phyloP scores from a whole-genome alignment of 805 yeast species.

The Yamadazyma tumulicola region DNA sequence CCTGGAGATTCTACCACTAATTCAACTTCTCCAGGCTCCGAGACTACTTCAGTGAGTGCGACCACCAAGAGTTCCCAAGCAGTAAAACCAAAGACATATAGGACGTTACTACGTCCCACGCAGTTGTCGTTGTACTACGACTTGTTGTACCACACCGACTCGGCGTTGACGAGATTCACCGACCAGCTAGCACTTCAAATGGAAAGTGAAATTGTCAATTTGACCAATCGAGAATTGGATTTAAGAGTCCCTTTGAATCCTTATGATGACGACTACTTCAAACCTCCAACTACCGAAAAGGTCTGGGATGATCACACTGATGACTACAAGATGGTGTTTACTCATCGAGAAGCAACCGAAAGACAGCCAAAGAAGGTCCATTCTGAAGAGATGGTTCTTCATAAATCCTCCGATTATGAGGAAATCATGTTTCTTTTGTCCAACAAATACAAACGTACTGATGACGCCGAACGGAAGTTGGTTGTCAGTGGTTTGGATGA shows the following conservation, averaged over 20 bases:
- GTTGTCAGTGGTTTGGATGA: slow-evolving; percentile 32
- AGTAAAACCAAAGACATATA: slow-evolving; percentile 63
- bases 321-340: slow-evolving; percentile 26
- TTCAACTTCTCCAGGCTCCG: not conserved
- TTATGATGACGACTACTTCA: slow-evolving; percentile 46
- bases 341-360: slow-evolving; percentile 33
- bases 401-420: slow-evolving; percentile 79
- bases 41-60: slow-evolving; percentile 1
- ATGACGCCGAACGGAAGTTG: slow-evolving; percentile 37
- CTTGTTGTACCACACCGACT: slow-evolving; percentile 77
- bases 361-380: slow-evolving; percentile 33
- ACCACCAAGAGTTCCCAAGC: not conserved
- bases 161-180: slow-evolving; percentile 66
- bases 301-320: slow-evolving; percentile 34
- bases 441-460: slow-evolving; percentile 35
- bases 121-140: slow-evolving; percentile 82
- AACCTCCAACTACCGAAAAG: slow-evolving; percentile 51
- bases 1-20: not conserved
- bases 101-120: slow-evolving; percentile 77
- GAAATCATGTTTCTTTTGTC: slow-evolving; percentile 68
- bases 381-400: slow-evolving; percentile 44
- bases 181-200: slow-evolving; percentile 75
- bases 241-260: slow-evolving; percentile 74
- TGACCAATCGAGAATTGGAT: slow-evolving; percentile 75
- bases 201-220: slow-evolving; percentile 82